phyloP scores from a whole-genome alignment of 1,139 yeast species.

The Eremothecium cymbalariae region DNA sequence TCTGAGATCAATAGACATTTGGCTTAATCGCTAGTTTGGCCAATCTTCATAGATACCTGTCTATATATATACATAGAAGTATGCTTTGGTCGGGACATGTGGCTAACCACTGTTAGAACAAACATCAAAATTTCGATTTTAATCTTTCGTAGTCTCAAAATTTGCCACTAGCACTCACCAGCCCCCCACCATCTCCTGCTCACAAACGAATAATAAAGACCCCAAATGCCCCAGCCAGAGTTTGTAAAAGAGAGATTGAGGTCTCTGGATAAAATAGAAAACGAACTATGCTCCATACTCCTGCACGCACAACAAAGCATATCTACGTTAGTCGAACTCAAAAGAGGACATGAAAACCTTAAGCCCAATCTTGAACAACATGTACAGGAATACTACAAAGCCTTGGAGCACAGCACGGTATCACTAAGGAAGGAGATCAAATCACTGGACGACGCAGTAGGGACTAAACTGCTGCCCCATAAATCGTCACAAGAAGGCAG shows the following conservation, averaged over 20 bases:
- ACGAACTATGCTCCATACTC: slow-evolving; percentile 34
- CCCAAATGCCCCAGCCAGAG: slow-evolving; percentile 25
- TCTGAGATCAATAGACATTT: slow-evolving; percentile 54
- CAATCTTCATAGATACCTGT: too few relatives aligned
- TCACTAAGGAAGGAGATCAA: slow-evolving; percentile 24
- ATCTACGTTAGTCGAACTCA: slow-evolving; percentile 29
- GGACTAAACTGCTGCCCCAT: slow-evolving; percentile 28
- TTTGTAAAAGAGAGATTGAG: slow-evolving; percentile 34
- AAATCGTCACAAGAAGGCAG: slow-evolving; percentile 27
- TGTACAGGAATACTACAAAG: slow-evolving; percentile 22
- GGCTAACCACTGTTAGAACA: too few relatives aligned
- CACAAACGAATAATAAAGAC: too few relatives aligned
- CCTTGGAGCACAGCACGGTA: slow-evolving; percentile 20
- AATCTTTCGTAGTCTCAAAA: too few relatives aligned
- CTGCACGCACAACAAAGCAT: slow-evolving; percentile 36
- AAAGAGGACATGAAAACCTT: slow-evolving; percentile 24
- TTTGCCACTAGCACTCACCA: too few relatives aligned
- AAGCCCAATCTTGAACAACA: slow-evolving; percentile 27
- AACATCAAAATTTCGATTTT: too few relatives aligned
- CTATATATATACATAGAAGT: too few relatives aligned
- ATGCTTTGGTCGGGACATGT: too few relatives aligned
- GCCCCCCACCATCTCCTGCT: too few relatives aligned
- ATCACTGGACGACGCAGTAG: slow-evolving; percentile 27
- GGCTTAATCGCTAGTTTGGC: too few relatives aligned
- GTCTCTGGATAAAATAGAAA: slow-evolving; percentile 35